These are phyloP conservation scores for Boechera retrofracta DNA, from an alignment of 345 rosid genomes.

Conservation along the genomic window DNA sequence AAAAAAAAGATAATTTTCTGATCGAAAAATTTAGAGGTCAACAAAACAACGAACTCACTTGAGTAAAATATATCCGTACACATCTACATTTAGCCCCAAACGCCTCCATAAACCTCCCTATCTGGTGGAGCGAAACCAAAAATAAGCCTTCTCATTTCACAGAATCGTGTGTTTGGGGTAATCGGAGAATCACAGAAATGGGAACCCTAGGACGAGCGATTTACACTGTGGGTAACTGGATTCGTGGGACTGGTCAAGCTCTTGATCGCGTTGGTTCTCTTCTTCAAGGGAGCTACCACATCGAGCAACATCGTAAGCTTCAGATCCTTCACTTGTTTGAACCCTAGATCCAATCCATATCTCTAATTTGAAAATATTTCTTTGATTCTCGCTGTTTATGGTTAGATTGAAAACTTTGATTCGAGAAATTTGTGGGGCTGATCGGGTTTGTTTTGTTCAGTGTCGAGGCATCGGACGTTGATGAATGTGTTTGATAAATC, in stretches of 20 bases:
- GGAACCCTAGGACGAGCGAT: constrained; percentile 90
- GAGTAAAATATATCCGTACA: background rate
- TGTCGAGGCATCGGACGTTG: constrained; percentile 92
- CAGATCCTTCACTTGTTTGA: constrained; percentile 4
- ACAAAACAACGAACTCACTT: constrained; percentile 12
- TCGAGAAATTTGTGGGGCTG: background rate
- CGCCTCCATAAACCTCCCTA: constrained; percentile 33
- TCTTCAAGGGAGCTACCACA: constrained; percentile 73
- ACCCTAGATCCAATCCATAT: constrained; percentile 39
- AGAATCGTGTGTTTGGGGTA: constrained; percentile 3
- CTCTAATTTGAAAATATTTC: background rate
- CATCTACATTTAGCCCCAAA: background rate
- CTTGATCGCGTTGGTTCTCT: constrained; percentile 91
- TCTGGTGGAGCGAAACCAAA: too few species aligned
- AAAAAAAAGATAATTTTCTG: too few species aligned
- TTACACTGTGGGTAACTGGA: constrained; percentile 91
- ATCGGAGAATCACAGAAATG: constrained; percentile 52
- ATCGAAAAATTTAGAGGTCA: background rate
- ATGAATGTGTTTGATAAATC: constrained; percentile 92
- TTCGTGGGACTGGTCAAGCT: constrained; percentile 92
- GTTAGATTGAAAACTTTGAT: background rate
- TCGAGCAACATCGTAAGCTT: constrained; percentile 75
- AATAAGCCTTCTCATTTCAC: background rate
- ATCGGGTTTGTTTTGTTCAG: constrained; percentile 38
- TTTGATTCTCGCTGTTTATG: constrained; percentile 6